Evolutionary conservation across 345 rosid genomes (phyloP).

Genomic region (Eutrema heterophyllum): DNA sequence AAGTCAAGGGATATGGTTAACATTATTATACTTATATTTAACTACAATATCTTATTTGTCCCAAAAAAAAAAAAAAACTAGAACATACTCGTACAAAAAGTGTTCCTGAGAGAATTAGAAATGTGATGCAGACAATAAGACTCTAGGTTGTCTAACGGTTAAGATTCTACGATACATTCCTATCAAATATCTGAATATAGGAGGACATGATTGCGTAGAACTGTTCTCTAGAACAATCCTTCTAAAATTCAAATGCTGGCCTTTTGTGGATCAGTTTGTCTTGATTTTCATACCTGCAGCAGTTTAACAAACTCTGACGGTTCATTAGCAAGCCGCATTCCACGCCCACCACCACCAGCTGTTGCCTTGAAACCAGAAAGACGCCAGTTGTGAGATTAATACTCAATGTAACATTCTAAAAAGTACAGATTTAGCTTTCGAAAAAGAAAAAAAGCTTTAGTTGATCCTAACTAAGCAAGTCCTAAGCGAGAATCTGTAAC

Average conservation of each 20-base stretch:
- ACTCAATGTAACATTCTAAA: neutral
- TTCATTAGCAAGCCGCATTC: conserved; percentile 97
- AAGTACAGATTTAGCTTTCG: neutral
- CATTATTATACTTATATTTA: neutral
- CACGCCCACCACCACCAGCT: conserved; percentile 99
- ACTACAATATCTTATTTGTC: too few species aligned
- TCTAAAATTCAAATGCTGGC: neutral
- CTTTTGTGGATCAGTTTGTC: neutral
- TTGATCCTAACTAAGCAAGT: neutral
- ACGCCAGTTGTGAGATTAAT: neutral
- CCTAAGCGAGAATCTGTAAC: neutral
- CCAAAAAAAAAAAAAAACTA: too few species aligned
- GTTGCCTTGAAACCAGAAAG: conserved; percentile 62
- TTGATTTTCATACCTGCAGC: conserved; percentile 57
- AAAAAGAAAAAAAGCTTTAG: neutral
- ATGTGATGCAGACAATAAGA: too few species aligned
- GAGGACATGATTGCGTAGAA: neutral
- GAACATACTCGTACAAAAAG: too few species aligned
- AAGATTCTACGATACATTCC: neutral
- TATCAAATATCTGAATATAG: neutral
- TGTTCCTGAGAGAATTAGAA: too few species aligned
- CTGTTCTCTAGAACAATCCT: neutral
- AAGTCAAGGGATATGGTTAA: neutral
- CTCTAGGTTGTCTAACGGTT: neutral
- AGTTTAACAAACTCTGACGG: conserved; percentile 94